phyloP scores from a whole-genome alignment of 352 stramenopile species.

The Thraustochytrium striatum region DNA sequence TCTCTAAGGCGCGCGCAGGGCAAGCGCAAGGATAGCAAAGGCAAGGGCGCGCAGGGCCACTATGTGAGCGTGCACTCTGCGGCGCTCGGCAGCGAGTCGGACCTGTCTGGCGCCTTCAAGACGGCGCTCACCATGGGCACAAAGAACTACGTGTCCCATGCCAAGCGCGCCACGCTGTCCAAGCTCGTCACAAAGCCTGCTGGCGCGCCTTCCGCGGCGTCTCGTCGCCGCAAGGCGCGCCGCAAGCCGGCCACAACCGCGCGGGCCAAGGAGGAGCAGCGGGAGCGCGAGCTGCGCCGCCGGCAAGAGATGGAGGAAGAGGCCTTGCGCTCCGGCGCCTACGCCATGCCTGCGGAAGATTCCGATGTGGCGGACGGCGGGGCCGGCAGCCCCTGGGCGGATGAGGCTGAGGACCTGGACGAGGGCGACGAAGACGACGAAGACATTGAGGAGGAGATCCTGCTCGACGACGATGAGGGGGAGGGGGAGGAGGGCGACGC shows the following conservation, averaged over 20 bases:
- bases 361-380: background rate
- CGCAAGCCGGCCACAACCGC: background rate
- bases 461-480: slow-evolving; percentile 2
- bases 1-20: background rate
- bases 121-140: background rate
- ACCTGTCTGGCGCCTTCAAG: background rate
- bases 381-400: background rate
- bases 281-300: slow-evolving; percentile 5
- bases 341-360: slow-evolving; percentile 24
- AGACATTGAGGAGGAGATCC: background rate
- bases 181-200: slow-evolving; percentile 13
- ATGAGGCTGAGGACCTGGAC: background rate
- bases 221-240: background rate
- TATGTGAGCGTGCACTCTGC: background rate
- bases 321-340: background rate
- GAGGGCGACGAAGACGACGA: background rate
- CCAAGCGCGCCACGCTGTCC: slow-evolving; percentile 5
- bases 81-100: background rate
- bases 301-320: slow-evolving; percentile 38
- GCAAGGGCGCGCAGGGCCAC: background rate
- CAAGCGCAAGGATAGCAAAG: background rate
- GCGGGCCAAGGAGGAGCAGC: background rate
- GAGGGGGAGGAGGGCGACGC: slow-evolving; percentile 7
- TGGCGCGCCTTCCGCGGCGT: background rate
- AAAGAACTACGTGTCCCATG: background rate